phyloP scores from a whole-genome alignment of 495 filamentous ascomycete genomes.

The Cercophora samala region DNA sequence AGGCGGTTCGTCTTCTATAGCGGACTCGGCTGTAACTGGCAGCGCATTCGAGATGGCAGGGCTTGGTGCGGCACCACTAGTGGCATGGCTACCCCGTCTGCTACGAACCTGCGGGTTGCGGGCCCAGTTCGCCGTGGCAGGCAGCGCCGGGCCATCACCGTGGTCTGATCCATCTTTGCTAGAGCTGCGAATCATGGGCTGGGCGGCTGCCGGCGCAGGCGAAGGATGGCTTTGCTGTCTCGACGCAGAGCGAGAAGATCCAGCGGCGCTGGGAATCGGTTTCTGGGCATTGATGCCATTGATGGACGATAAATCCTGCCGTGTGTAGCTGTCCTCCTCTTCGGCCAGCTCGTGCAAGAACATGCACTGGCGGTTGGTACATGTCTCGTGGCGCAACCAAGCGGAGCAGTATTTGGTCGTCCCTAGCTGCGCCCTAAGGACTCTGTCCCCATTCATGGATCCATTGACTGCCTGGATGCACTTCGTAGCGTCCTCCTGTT shows the following conservation, averaged over 20 bases:
- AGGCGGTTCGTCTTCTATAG: conserved; percentile 30
- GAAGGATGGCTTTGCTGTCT: conserved; percentile 51
- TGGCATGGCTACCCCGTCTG: conserved; percentile 69
- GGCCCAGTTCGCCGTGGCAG: conserved; percentile 92
- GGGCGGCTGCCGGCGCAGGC: conserved; percentile 56
- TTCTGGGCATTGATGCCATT: conserved; percentile 82
- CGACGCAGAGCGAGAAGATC: conserved; percentile 49
- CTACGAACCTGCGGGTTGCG: conserved; percentile 70
- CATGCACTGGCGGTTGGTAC: conserved; percentile 92
- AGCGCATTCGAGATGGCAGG: conserved; percentile 65
- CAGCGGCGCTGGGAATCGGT: conserved; percentile 41
- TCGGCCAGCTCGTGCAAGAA: conserved; percentile 97
- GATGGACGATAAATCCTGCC: conserved; percentile 94
- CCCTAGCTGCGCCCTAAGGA: conserved; percentile 87
- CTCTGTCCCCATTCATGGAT: conserved; percentile 82
- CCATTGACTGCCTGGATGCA: conserved; percentile 93
- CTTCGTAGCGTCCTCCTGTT: conserved; percentile 76
- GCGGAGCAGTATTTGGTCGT: conserved; percentile 99
- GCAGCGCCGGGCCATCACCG: conserved; percentile 79
- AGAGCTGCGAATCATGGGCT: conserved; percentile 67
- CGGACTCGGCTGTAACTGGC: conserved; percentile 48
- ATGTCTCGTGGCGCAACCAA: conserved; percentile 87
- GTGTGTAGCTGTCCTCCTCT: conserved; percentile 92
- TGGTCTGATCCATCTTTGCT: conserved; percentile 73
- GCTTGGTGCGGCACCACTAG: conserved; percentile 75